phyloP scores from a whole-genome alignment of 106 monocot species.

The Dioscorea zingiberensis region DNA sequence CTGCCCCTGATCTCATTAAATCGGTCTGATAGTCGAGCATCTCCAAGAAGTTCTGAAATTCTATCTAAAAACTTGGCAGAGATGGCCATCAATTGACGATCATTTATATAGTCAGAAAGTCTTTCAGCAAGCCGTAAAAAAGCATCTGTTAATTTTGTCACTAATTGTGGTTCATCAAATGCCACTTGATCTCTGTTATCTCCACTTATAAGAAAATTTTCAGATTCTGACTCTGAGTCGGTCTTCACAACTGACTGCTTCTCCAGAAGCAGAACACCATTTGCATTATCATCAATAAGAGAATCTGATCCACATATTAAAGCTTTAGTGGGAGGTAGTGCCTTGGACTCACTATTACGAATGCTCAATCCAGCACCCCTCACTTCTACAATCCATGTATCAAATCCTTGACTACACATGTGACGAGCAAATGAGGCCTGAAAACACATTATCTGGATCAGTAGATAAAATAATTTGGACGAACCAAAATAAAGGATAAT shows the following conservation, averaged over 20 bases:
- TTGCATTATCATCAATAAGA: constrained; percentile 7
- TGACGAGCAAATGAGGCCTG: constrained; percentile 99
- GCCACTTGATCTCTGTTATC: constrained; percentile 17
- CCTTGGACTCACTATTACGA: constrained; percentile 25
- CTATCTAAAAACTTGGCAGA: constrained; percentile 72
- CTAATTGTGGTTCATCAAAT: constrained; percentile 57
- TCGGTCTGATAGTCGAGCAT: constrained; percentile 60
- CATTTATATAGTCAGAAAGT: constrained; percentile 83
- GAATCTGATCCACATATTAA: constrained; percentile 10
- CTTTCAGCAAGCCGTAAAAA: constrained; percentile 70
- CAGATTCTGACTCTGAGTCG: constrained; percentile 7
- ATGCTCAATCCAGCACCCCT: constrained; percentile 91
- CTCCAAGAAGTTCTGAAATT: constrained; percentile 83
- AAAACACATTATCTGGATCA: not conserved
- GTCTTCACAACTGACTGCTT: constrained; percentile 9
- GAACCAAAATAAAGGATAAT: not conserved
- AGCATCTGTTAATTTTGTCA: constrained; percentile 50
- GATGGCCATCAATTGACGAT: constrained; percentile 60
- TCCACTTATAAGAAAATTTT: constrained; percentile 15
- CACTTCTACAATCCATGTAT: constrained; percentile 96
- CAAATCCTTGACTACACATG: constrained; percentile 95
- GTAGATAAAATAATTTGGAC: not conserved
- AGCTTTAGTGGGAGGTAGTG: constrained; percentile 13
- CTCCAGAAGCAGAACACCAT: constrained; percentile 14
- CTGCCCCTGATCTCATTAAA: constrained; percentile 78